phyloP scores from a whole-genome alignment of 1,284 basidiomycete species.

The Ganoderma boninense region DNA sequence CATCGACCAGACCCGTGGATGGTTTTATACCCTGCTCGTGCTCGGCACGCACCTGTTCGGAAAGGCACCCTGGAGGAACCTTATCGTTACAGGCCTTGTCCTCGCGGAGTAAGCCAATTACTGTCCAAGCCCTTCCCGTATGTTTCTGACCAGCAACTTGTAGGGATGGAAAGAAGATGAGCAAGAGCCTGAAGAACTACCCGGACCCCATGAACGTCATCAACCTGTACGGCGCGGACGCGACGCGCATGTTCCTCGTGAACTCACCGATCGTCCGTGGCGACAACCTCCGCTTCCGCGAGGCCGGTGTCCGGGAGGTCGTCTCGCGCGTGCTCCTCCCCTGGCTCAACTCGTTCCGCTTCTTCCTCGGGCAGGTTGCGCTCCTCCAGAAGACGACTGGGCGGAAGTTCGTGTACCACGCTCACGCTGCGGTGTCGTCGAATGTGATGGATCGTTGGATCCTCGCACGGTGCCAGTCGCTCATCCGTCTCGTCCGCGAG shows the following conservation, averaged over 20 bases:
- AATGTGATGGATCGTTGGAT: conserved; percentile 99
- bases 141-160: conserved; percentile 14
- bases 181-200: conserved; percentile 97
- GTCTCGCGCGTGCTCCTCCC: conserved; percentile 94
- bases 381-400: conserved; percentile 87
- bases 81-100: conserved; percentile 96
- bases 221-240: conserved; percentile 94
- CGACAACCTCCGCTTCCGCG: conserved; percentile 97
- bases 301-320: conserved; percentile 98
- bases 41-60: conserved; percentile 95
- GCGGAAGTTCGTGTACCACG: conserved; percentile 87
- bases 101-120: conserved; percentile 80
- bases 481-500: conserved; percentile 90
- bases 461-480: conserved; percentile 94
- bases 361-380: conserved; percentile 97
- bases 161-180: conserved; percentile 99
- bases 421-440: conserved; percentile 83
- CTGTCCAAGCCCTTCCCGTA: background rate
- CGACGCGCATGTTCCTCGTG: conserved; percentile 97
- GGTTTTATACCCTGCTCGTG: conserved; percentile 99
- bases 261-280: conserved; percentile 99
- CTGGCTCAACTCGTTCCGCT: conserved; percentile 99
- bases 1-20: conserved; percentile 95
- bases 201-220: conserved; percentile 97
- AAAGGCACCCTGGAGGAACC: conserved; percentile 97